Conservation (phyloP, 2,329 filamentous ascomycete species). For the Ophiocordyceps camponoti-leonardi region DNA sequence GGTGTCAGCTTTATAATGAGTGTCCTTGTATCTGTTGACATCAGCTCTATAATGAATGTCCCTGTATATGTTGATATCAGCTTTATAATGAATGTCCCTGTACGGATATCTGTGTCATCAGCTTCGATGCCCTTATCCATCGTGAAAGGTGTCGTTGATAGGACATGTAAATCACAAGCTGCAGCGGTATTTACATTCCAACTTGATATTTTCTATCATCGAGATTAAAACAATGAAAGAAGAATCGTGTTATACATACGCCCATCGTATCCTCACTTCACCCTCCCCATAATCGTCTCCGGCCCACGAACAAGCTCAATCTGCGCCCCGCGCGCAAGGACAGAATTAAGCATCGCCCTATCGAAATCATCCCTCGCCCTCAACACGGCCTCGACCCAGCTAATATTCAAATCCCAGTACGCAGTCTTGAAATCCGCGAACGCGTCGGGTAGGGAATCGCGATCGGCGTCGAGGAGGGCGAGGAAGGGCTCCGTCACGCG, state of each 20-base stretch:
- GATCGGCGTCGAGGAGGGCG: conserved; percentile 61
- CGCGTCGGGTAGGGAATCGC: conserved; percentile 52
- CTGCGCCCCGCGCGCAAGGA: conserved; percentile 79
- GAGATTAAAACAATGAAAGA: no score
- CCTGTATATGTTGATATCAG: no score
- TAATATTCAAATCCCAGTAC: conserved; percentile 89
- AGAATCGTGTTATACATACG: no score
- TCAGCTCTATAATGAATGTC: no score
- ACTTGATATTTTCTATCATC: no score
- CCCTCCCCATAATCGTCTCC: conserved; percentile 90
- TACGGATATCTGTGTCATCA: no score
- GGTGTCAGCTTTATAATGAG: neutral
- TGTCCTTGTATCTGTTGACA: no score
- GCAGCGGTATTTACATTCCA: no score
- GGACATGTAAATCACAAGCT: no score
- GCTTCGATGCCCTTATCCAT: no score
- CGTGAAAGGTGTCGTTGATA: no score
- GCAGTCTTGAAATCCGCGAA: conserved; percentile 70
- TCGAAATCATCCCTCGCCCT: conserved; percentile 87
- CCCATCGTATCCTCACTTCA: no score
- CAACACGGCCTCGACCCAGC: conserved; percentile 88
- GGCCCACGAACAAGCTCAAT: conserved; percentile 62
- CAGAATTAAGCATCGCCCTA: conserved; percentile 66
- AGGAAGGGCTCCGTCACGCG: conserved; percentile 75
- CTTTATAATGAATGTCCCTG: neutral